Conservation (phyloP, 2,329 filamentous ascomycete genomes). For the Ramichloridium luteum region DNA sequence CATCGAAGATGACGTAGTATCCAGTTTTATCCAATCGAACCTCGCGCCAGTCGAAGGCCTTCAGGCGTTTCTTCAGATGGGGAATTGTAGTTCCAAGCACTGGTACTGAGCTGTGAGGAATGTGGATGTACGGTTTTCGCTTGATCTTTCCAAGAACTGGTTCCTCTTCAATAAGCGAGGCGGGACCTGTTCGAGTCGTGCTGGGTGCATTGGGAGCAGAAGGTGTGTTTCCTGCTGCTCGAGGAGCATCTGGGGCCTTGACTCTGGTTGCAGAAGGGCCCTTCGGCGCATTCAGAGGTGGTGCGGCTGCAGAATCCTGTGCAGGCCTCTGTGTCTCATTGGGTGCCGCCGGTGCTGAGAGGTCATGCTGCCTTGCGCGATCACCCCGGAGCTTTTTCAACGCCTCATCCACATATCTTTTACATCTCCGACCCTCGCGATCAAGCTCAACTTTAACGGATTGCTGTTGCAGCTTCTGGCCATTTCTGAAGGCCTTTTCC, state of each 20-base stretch:
- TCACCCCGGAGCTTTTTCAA: conserved; percentile 58
- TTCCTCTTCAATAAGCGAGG: conserved; percentile 50
- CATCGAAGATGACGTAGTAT: conserved; percentile 85
- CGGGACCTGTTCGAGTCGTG: conserved; percentile 33
- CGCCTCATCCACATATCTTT: conserved; percentile 61
- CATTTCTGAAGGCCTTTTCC: conserved; percentile 60
- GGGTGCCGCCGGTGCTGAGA: conserved; percentile 19
- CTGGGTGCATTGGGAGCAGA: conserved; percentile 21
- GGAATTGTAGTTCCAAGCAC: conserved; percentile 73
- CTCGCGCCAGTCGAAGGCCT: conserved; percentile 67
- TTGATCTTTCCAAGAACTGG: conserved; percentile 58
- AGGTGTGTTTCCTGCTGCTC: background rate
- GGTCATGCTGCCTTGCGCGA: conserved; percentile 33
- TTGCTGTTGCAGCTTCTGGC: conserved; percentile 65
- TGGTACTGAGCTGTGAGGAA: conserved; percentile 76
- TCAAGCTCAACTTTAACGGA: conserved; percentile 77
- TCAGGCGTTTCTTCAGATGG: conserved; percentile 81
- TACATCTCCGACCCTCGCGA: conserved; percentile 72
- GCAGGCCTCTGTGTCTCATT: conserved; percentile 19
- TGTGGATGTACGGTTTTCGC: conserved; percentile 78
- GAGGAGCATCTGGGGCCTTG: background rate
- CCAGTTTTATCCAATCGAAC: conserved; percentile 75
- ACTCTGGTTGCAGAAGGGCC: conserved; percentile 53
- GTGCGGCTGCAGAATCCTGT: conserved; percentile 40
- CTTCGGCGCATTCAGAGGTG: conserved; percentile 76